Base-by-base conservation (phyloP, 257 asterid species). In the Striga asiatica region DNA sequence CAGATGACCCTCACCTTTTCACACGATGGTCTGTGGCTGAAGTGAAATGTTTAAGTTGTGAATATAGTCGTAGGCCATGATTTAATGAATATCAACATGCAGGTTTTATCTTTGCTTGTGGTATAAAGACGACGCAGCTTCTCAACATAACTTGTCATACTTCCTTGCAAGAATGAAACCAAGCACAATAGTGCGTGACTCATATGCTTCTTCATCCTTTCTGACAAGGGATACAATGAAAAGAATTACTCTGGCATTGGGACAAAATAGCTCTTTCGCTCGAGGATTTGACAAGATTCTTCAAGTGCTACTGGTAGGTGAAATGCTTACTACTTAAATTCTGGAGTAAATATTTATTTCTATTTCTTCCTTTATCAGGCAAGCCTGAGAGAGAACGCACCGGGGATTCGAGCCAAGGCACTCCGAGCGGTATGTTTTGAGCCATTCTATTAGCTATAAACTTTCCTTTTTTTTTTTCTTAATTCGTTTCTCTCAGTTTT, bases 101-200 rank as follows among this genome's bases (percentile, higher is more conserved):
- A 92, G 99, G 99, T 92, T 88, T 75, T 82, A 92, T 78, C 88
- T 88, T 62, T 92, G 97, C 75, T 80, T 88, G 37, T 92, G 99
- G 99, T 81, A 79, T 71, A 92, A 92, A 73, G 95, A 92, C 66
- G 99, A 88, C 71, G 86, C 91, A 66, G 78, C 73, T 71, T 71
- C 91, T 60, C 83, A 73, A 39, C 79, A 82, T 52, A 88, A 81
- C 68, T 62, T 78, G 45, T 65, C 34, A 64, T 79, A 69, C 73
- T 75, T 77, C 72, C 76, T 88, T 22, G 79, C 94, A 18, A 79
- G 94, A 78, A 69, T 92, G 71, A 88, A 81, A 54, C 74, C 95
- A 14, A 78, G 87, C 68, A 82, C 80, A 60, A 76, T 82, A 71
- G 56, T 72, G 59, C 95, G 88, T 1, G 91, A 82, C 50, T 72